A percentile compares a stretch with the other conserved stretches of the same genome.
phyloP scores from a whole-genome alignment of 306 rosid species.

The Inga laurina region DNA sequence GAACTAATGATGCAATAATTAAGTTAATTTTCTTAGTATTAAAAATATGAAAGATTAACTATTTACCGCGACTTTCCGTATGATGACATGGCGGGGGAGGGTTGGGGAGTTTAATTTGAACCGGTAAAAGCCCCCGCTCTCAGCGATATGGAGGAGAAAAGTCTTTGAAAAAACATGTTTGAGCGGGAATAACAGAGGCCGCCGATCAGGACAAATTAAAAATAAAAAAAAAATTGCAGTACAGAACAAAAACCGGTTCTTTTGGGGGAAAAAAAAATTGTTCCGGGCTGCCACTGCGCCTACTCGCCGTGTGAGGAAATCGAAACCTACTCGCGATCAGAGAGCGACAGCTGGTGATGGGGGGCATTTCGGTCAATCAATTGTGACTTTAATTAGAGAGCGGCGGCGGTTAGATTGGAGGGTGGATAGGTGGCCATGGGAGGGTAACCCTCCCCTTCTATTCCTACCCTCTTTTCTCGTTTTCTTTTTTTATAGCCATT shows the following conservation, averaged over 20 bases:
- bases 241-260: neutral
- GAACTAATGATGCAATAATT: neutral
- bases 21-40: neutral
- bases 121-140: conserved; percentile 45
- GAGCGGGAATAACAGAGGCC: conserved; percentile 91
- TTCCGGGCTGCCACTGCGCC: neutral
- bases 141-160: conserved; percentile 23
- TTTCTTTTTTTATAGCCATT: too few species aligned
- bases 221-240: neutral
- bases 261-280: neutral
- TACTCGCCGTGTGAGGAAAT: neutral
- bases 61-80: neutral
- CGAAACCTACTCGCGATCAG: neutral
- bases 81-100: conserved; percentile 47
- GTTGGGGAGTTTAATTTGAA: conserved; percentile 36
- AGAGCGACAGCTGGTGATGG: neutral
- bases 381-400: neutral
- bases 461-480: too few species aligned
- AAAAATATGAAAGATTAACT: neutral
- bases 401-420: neutral
- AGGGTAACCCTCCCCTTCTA: too few species aligned
- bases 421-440: neutral
- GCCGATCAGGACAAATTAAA: conserved; percentile 32
- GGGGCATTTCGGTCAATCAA: neutral
- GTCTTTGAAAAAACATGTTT: conserved; percentile 36